Base-by-base conservation (phyloP, 1,284 basidiomycete genomes). In the Neotropicomus parvogracilis region DNA sequence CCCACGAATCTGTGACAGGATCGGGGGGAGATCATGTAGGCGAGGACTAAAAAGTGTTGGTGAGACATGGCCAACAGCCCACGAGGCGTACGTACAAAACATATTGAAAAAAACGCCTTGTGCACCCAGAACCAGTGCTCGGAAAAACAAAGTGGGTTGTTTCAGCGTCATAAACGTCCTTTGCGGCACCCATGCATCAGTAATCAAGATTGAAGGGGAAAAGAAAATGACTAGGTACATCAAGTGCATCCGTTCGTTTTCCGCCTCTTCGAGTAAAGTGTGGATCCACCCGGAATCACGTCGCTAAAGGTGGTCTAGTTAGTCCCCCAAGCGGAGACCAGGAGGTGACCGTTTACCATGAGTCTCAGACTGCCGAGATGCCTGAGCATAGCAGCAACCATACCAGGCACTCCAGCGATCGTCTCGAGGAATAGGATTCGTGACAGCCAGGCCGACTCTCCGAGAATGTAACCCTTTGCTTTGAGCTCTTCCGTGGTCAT, bases 181-280 rank as follows among this genome's bases (percentile, higher is more conserved):
- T 60, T 6, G 43, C 20, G 44, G 31, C 33, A 50, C 43, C 40
- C 52, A 49, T 49, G 49, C 37, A 42, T 57, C 48, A 52, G 36
- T 46, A 38, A 56, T 53, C 29, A 50, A 38, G 21, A 34, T 13
- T 6, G 24, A 34, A n/a, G 21, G 26, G 12, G 44, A 42, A 24
- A 28, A 13, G 42, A 11, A 37, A 36, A 52, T 44, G 44, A 48
- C 42, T 20, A 39, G 43, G 41, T 38, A 85, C 90, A 95, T 90
- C 33, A 95, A 74, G 68, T 95, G 92, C 91, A 94, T 93, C 43
- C 93, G 76, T 70, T 97, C 94, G 63, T 97, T 97, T 65, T 97
- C 94, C 7, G 93, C 93, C 70, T 97, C 94, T 65, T 94, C 88
- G 21, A 95, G 73, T 33, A 92, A 78, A 4, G 91, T 93, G 58